A percentile compares a stretch with the other conserved stretches of the same genome.
phyloP scores from a whole-genome alignment of 2,329 filamentous ascomycete genomes.

The Clarireedia sp. region DNA sequence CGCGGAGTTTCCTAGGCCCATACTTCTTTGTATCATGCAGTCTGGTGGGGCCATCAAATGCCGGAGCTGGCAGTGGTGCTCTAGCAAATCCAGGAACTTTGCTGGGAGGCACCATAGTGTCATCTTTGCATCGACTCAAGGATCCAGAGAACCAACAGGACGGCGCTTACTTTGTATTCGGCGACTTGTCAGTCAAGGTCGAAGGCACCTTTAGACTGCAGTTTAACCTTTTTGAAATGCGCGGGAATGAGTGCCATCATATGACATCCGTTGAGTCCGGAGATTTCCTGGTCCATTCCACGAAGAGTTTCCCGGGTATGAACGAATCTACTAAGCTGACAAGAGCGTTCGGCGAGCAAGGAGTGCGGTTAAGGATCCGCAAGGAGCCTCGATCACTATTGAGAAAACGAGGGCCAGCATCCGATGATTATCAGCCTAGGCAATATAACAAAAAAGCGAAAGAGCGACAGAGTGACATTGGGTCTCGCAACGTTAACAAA shows the following conservation, averaged over 20 bases:
- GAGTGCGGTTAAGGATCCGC: slow-evolving; percentile 70
- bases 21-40: slow-evolving; percentile 43
- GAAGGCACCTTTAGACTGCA: slow-evolving; percentile 65
- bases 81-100: slow-evolving; percentile 39
- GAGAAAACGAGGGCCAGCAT: slow-evolving; percentile 26
- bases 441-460: slow-evolving; percentile 17
- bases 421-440: slow-evolving; percentile 28
- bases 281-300: slow-evolving; percentile 55
- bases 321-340: slow-evolving; percentile 75
- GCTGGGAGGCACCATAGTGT: slow-evolving; percentile 65
- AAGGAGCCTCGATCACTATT: slow-evolving; percentile 63
- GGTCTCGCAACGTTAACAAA: slow-evolving; percentile 1
- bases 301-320: slow-evolving; percentile 72
- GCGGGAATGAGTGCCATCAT: slow-evolving; percentile 24
- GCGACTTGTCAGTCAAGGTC: slow-evolving; percentile 71
- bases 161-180: slow-evolving; percentile 85
- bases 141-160: slow-evolving; percentile 64
- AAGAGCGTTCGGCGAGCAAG: slow-evolving; percentile 77
- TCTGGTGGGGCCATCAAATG: slow-evolving; percentile 25
- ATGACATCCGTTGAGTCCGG: slow-evolving; percentile 46
- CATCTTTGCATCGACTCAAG: slow-evolving; percentile 75
- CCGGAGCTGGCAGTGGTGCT: not conserved
- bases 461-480: not conserved
- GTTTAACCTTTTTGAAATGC: slow-evolving; percentile 72
- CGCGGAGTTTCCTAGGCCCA: slow-evolving; percentile 31